phyloP scores from a whole-genome alignment of 129 eudicot species.

The Arctium lappa region DNA sequence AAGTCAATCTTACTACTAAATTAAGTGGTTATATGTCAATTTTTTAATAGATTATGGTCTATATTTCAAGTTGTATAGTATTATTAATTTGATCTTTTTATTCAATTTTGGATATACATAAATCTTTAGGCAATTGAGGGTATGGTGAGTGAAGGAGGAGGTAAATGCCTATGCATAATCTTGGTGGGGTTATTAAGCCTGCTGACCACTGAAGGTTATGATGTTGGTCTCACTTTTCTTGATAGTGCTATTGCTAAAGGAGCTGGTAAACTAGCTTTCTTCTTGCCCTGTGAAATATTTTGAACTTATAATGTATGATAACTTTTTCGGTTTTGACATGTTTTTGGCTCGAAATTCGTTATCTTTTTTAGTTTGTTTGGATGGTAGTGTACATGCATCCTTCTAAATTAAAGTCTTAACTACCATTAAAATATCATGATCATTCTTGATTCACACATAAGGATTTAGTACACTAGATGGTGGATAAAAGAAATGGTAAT shows the following conservation, averaged over 20 bases:
- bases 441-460: too few relatives aligned
- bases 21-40: conserved; percentile 10
- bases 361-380: conserved; percentile 70
- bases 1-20: conserved; percentile 12
- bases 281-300: neutral
- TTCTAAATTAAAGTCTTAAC: too few relatives aligned
- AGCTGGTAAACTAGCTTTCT: conserved; percentile 57
- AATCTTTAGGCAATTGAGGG: conserved; percentile 25
- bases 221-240: conserved; percentile 68
- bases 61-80: neutral
- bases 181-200: conserved; percentile 38
- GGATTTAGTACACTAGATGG: too few relatives aligned
- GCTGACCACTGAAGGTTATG: conserved; percentile 48
- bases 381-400: conserved; percentile 97
- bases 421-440: too few relatives aligned
- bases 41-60: neutral
- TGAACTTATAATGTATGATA: neutral
- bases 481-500: too few relatives aligned
- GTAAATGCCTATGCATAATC: conserved; percentile 29
- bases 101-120: neutral
- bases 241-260: conserved; percentile 85
- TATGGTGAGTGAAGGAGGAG: conserved; percentile 37
- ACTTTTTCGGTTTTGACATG: neutral
- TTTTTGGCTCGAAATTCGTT: neutral
- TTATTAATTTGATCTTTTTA: neutral